A percentile compares a stretch with the other conserved stretches of the same genome.
Evolutionary conservation across 306 rosid species (phyloP).

Genomic region (Canavalia ensiformis): DNA sequence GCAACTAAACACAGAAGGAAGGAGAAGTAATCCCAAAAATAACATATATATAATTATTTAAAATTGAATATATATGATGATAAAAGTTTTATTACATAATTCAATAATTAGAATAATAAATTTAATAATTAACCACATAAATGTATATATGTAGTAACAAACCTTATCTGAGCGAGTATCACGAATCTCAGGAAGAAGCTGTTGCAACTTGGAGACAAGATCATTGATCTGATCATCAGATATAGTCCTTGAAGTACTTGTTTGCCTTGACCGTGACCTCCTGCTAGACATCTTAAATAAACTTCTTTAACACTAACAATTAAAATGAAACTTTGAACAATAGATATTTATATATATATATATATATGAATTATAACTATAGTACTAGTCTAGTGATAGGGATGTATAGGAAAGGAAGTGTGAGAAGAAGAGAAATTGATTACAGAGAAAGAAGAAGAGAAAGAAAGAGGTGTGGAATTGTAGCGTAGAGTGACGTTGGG

Average conservation of each 20-base stretch:
- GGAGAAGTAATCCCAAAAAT: background rate
- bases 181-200: slow-evolving; percentile 96
- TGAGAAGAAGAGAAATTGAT: background rate
- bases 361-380: no score
- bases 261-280: slow-evolving; percentile 76
- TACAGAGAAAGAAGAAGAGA: slow-evolving; percentile 7
- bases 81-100: no score
- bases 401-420: no score
- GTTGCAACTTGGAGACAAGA: slow-evolving; percentile 93
- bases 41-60: background rate
- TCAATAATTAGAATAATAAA: no score
- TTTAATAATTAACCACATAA: no score
- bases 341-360: no score
- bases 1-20: background rate
- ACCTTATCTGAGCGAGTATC: slow-evolving; percentile 86
- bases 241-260: slow-evolving; percentile 76
- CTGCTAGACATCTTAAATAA: slow-evolving; percentile 48
- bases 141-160: background rate
- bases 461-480: slow-evolving; percentile 7
- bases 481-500: slow-evolving; percentile 27
- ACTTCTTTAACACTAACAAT: no score
- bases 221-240: slow-evolving; percentile 96
- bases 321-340: no score
- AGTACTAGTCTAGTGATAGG: no score
- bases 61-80: no score